Evolutionary conservation across 352 stramenopile species (phyloP).

Genomic region (Thalassiosira mediterranea): DNA sequence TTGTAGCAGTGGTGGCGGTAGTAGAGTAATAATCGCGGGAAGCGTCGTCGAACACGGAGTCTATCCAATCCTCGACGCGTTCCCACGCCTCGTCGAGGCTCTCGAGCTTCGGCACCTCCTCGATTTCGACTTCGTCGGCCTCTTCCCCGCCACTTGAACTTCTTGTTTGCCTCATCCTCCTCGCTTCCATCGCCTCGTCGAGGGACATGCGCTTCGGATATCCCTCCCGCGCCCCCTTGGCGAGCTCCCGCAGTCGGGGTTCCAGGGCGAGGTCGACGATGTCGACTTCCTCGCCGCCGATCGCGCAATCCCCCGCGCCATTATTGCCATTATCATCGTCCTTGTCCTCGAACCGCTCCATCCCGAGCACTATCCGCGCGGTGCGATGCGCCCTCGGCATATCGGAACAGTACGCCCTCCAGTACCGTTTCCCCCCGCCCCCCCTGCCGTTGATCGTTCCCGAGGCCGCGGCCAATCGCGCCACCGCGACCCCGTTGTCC

Average conservation of each 20-base stretch:
- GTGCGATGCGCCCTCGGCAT: conserved; percentile 48
- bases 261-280: conserved; percentile 36
- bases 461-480: conserved; percentile 11
- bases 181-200: conserved; percentile 46
- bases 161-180: too few relatives aligned
- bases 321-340: background rate
- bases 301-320: background rate
- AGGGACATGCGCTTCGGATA: conserved; percentile 39
- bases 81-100: conserved; percentile 57
- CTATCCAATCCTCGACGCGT: conserved; percentile 53
- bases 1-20: too few relatives aligned
- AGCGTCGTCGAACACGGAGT: conserved; percentile 39
- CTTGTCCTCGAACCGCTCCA: conserved; percentile 21
- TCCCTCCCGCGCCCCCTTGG: conserved; percentile 61
- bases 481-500: conserved; percentile 17
- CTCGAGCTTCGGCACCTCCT: conserved; percentile 49
- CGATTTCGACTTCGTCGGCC: background rate
- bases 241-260: conserved; percentile 50
- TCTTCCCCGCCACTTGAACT: too few relatives aligned
- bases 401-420: conserved; percentile 56
- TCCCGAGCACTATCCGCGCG: conserved; percentile 33
- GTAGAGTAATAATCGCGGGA: conserved; percentile 21
- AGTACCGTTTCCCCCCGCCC: conserved; percentile 4
- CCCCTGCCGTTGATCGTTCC: conserved; percentile 6
- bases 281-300: too few relatives aligned